Evolutionary conservation across 176 grass and related monocot genomes (phyloP).

Genomic region (Saccharum officinarum): DNA sequence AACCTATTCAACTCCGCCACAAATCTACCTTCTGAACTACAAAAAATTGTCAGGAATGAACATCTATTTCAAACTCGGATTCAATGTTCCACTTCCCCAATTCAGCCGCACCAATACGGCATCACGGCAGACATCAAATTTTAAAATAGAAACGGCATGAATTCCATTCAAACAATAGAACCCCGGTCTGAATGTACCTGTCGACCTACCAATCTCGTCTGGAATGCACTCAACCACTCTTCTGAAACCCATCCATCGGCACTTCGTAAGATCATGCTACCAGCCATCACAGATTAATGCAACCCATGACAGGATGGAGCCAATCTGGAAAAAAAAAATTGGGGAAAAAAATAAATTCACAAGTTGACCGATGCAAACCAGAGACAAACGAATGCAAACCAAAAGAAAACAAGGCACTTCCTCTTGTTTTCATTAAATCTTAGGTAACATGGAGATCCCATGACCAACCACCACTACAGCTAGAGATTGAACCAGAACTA

Average conservation of each 20-base stretch:
- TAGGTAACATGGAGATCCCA: not conserved
- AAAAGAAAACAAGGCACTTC: not conserved
- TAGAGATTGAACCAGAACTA: not conserved
- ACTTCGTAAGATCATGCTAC: not conserved
- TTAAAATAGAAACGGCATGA: not conserved
- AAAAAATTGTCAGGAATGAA: not conserved
- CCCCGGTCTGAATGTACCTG: too few species aligned
- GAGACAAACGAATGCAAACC: not conserved
- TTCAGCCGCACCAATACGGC: not conserved
- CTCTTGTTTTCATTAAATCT: not conserved
- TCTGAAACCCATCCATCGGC: not conserved
- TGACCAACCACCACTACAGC: not conserved
- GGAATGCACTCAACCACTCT: not conserved
- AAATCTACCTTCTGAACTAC: too few species aligned
- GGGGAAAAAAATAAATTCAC: too few species aligned
- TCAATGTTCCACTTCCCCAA: not conserved
- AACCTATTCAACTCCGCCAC: not conserved
- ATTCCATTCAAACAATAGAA: not conserved
- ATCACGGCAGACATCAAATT: not conserved
- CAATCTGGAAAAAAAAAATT: too few species aligned
- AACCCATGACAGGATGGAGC: not conserved
- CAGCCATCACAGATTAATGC: not conserved
- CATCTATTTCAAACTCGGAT: not conserved
- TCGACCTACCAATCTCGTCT: too few species aligned
- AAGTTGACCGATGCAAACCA: not conserved